phyloP scores from a whole-genome alignment of 139 green algal genomes.

The Ulvella scutata region DNA sequence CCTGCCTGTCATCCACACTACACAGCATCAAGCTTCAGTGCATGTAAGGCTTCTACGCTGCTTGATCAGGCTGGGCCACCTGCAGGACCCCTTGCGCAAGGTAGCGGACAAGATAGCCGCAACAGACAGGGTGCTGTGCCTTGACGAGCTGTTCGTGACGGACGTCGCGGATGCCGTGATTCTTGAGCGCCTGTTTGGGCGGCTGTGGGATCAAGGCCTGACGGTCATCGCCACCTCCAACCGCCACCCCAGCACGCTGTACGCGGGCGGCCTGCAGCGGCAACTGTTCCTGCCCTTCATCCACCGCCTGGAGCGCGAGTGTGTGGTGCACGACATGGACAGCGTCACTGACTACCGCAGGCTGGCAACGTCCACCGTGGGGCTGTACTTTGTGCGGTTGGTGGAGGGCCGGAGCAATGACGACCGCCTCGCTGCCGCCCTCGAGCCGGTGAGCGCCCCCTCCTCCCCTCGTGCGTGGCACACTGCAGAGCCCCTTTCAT shows the following conservation, averaged over 20 bases:
- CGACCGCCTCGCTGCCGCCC: background rate
- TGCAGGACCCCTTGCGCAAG: slow-evolving; percentile 44
- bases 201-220: slow-evolving; percentile 57
- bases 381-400: slow-evolving; percentile 63
- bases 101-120: slow-evolving; percentile 50
- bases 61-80: background rate
- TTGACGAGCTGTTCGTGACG: slow-evolving; percentile 96
- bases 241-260: slow-evolving; percentile 67
- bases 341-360: slow-evolving; percentile 69
- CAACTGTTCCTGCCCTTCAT: slow-evolving; percentile 96
- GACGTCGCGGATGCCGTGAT: slow-evolving; percentile 94
- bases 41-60: background rate
- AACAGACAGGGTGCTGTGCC: slow-evolving; percentile 48
- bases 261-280: slow-evolving; percentile 86
- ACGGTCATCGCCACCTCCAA: slow-evolving; percentile 81
- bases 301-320: slow-evolving; percentile 40
- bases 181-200: slow-evolving; percentile 64
- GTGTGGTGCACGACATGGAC: slow-evolving; percentile 77
- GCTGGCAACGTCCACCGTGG: slow-evolving; percentile 48
- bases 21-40: background rate
- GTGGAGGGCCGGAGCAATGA: background rate
- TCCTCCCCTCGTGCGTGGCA: background rate
- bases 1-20: background rate
- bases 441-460: background rate
- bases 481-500: too few relatives aligned